phyloP scores from a whole-genome alignment of 441 rosid species.

The Populus trichocarpa region DNA sequence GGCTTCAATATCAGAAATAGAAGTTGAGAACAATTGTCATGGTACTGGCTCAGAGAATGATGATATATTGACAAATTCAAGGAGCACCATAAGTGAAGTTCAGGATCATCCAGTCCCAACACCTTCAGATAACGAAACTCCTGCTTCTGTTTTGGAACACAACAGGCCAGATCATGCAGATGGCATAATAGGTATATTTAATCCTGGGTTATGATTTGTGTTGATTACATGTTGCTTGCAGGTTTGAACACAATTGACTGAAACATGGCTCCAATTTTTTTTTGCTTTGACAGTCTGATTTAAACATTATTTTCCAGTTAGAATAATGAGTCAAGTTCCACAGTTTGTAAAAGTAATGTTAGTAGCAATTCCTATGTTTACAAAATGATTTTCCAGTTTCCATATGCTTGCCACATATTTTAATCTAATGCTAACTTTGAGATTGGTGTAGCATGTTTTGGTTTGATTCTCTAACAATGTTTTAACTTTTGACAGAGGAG shows the following conservation, averaged over 20 bases:
- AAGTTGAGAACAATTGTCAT: constrained; percentile 38
- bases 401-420: constrained; percentile 5
- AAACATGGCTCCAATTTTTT: background rate
- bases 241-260: background rate
- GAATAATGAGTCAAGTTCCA: background rate
- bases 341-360: constrained; percentile 1
- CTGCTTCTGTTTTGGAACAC: constrained; percentile 38
- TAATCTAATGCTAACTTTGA: constrained; percentile 20
- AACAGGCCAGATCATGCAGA: constrained; percentile 38
- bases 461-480: constrained; percentile 26
- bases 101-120: constrained; percentile 35
- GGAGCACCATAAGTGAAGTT: constrained; percentile 35
- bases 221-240: background rate
- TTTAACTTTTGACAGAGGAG: constrained; percentile 49
- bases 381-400: constrained; percentile 10
- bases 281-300: background rate
- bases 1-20: constrained; percentile 61
- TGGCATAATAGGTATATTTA: constrained; percentile 51
- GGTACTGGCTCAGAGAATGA: constrained; percentile 34
- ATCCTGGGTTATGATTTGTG: background rate
- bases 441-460: constrained; percentile 6
- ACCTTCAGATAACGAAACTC: constrained; percentile 30
- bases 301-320: background rate
- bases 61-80: constrained; percentile 34
- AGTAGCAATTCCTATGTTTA: background rate